A percentile compares a stretch with the other conserved stretches of the same genome.
phyloP scores from a whole-genome alignment of 2,329 filamentous ascomycete species.

The Pestalotiopsis sp. region DNA sequence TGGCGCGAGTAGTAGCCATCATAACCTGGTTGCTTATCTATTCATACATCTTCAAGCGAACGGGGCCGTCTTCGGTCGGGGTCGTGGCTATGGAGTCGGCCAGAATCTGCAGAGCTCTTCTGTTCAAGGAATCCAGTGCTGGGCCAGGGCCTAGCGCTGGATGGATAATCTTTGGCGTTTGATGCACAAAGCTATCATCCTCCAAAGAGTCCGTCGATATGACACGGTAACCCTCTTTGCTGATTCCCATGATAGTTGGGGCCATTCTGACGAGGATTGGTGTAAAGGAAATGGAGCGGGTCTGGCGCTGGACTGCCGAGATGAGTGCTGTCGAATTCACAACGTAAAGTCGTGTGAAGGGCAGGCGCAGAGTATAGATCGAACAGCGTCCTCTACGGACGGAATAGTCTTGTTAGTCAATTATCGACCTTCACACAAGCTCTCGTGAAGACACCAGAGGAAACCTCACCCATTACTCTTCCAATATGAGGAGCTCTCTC shows the following conservation, averaged over 20 bases:
- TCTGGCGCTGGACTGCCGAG: background rate
- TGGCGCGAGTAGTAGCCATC: slow-evolving; percentile 8
- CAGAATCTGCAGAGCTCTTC: too few species aligned
- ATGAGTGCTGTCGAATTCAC: background rate
- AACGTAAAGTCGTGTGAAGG: background rate
- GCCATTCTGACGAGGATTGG: background rate
- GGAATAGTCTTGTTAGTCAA: background rate
- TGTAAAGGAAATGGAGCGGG: background rate
- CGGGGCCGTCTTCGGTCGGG: too few species aligned
- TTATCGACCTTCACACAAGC: background rate
- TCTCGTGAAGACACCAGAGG: background rate
- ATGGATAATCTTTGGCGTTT: background rate
- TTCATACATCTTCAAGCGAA: background rate
- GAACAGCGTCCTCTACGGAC: background rate
- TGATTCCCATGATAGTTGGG: background rate
- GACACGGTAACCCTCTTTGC: background rate
- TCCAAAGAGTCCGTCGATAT: background rate
- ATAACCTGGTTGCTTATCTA: background rate
- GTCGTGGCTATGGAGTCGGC: too few species aligned
- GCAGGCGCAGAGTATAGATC: background rate
- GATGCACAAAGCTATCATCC: background rate
- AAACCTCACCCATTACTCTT: background rate
- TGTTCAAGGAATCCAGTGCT: too few species aligned
- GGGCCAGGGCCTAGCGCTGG: background rate
- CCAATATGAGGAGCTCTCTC: background rate